A percentile compares a stretch with the other conserved stretches of the same genome.
Conservation (phyloP, 148 eudicot genomes). For the Vaccinium corymbosum region DNA sequence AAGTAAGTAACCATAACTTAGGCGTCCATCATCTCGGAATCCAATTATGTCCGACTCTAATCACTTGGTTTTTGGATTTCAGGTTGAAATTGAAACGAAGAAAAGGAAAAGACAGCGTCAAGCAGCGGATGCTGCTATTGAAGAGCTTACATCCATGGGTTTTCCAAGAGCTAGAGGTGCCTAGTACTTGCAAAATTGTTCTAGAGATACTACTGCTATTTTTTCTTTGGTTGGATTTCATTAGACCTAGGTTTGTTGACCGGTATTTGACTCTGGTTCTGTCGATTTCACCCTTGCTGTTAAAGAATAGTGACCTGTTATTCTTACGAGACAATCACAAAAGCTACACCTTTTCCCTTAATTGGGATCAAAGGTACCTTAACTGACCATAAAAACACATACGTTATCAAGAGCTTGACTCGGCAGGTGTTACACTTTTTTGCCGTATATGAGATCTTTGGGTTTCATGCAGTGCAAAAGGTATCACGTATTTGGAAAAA, state of each 20-base stretch:
- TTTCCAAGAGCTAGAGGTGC: constrained; percentile 63
- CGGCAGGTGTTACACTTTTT: not conserved
- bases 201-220: too few relatives aligned
- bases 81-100: constrained; percentile 68
- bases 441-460: not conserved
- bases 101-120: constrained; percentile 56
- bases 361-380: not conserved
- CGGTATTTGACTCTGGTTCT: not conserved
- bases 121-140: constrained; percentile 33
- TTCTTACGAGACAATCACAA: not conserved
- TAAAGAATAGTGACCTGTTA: not conserved
- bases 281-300: not conserved
- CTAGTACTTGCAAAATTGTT: not conserved
- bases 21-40: not conserved
- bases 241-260: not conserved
- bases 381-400: not conserved
- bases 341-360: not conserved
- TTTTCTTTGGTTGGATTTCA: not conserved
- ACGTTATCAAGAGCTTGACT: not conserved
- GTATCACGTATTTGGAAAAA: not conserved
- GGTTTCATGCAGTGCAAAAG: not conserved
- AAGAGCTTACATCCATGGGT: constrained; percentile 63
- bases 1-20: constrained; percentile 36
- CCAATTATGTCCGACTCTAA: not conserved
- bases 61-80: constrained; percentile 24